A percentile compares a stretch with the other conserved stretches of the same genome.
These are phyloP conservation scores for Citrullus colocynthis DNA, from an alignment of 306 rosid genomes.

Conservation along the genomic window DNA sequence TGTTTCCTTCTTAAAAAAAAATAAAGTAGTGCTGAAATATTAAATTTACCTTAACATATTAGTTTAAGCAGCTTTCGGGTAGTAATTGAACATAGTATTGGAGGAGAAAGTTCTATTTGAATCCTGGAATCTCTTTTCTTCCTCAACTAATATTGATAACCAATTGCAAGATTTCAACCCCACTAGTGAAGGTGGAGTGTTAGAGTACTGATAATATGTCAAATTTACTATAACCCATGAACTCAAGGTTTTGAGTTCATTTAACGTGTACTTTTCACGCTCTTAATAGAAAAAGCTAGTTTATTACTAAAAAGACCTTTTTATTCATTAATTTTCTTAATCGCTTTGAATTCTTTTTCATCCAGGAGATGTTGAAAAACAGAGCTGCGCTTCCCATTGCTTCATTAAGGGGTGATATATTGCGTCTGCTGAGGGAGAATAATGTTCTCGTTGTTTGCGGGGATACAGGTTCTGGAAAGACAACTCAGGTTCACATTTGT, in stretches of 20 bases:
- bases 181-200: background rate
- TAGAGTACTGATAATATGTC: background rate
- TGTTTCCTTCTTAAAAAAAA: no score
- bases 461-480: constrained; percentile 99
- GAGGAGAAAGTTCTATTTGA: background rate
- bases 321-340: background rate
- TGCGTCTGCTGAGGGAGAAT: constrained; percentile 57
- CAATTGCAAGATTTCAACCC: background rate
- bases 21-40: no score
- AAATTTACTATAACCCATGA: background rate
- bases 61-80: no score
- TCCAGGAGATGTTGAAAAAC: constrained; percentile 64
- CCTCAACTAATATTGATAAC: background rate
- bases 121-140: background rate
- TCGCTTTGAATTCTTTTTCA: background rate
- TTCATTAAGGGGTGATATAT: constrained; percentile 47
- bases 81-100: no score
- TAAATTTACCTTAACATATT: no score
- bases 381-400: constrained; percentile 84
- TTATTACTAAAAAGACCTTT: background rate
- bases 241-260: background rate
- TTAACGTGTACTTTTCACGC: background rate
- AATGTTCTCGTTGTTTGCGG: constrained; percentile 88
- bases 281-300: background rate
- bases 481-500: constrained; percentile 66